Evolutionary conservation across 2,329 filamentous ascomycete genomes (phyloP).

Genomic region (Talaromyces sp.): DNA sequence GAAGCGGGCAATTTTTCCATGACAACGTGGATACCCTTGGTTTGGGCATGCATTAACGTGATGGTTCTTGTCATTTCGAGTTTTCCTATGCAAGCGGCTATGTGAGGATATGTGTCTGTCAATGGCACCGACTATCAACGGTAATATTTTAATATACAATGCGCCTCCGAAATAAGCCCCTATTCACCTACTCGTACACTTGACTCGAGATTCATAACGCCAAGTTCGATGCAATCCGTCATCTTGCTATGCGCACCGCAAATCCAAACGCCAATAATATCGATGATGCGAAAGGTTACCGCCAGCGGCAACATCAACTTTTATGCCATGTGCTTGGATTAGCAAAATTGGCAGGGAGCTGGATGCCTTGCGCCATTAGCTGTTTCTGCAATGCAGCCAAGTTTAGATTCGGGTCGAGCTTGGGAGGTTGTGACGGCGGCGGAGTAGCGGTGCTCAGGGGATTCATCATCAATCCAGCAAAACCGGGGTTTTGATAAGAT

Average conservation of each 20-base stretch:
- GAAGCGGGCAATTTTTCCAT: conserved; percentile 78
- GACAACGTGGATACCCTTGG: conserved; percentile 90
- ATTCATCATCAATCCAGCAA: conserved; percentile 39
- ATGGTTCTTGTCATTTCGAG: conserved; percentile 79
- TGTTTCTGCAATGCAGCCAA: conserved; percentile 38
- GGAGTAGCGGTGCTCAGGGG: conserved; percentile 50
- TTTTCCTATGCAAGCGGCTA: conserved; percentile 86
- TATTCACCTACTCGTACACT: not conserved
- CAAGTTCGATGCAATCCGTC: conserved; percentile 10
- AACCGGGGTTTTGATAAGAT: conserved; percentile 28
- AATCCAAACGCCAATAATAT: conserved; percentile 2
- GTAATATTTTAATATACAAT: not conserved
- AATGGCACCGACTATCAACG: not conserved
- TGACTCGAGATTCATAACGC: conserved; percentile 8
- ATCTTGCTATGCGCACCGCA: not conserved
- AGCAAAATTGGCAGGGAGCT: conserved; percentile 33
- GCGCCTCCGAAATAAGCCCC: not conserved
- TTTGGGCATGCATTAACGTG: conserved; percentile 83
- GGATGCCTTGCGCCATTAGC: conserved; percentile 34
- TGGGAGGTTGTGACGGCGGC: conserved; percentile 23
- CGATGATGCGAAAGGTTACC: conserved; percentile 2
- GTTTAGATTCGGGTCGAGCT: conserved; percentile 38
- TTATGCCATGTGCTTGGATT: conserved; percentile 40
- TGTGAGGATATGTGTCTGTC: conserved; percentile 51
- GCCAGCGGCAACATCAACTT: conserved; percentile 29